Conservation (phyloP, 345 rosid species). For the Hibiscus trionum region DNA sequence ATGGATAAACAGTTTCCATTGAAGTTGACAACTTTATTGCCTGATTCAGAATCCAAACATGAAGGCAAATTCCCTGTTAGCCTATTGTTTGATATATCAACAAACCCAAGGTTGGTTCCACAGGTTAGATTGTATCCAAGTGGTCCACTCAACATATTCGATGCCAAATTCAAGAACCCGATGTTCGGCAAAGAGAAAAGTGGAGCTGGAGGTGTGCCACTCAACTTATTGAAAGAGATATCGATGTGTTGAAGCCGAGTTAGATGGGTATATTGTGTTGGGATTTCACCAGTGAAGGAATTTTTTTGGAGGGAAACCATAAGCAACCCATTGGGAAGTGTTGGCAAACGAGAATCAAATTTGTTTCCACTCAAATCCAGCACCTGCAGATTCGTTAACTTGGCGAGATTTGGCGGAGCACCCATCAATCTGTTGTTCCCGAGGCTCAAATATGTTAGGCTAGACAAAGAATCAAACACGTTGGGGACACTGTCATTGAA, state of each 20-base stretch:
- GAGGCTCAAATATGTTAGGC: slow-evolving; percentile 54
- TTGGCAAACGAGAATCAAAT: too few relatives aligned
- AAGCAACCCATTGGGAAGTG: too few relatives aligned
- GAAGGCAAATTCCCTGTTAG: slow-evolving; percentile 58
- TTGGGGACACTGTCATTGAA: slow-evolving; percentile 70
- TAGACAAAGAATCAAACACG: slow-evolving; percentile 49
- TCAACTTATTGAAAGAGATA: slow-evolving; percentile 64
- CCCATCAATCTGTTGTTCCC: slow-evolving; percentile 62
- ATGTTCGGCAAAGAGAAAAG: slow-evolving; percentile 75
- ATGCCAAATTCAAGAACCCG: slow-evolving; percentile 77
- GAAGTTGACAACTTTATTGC: slow-evolving; percentile 47
- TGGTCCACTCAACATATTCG: slow-evolving; percentile 62
- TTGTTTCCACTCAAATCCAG: too few relatives aligned
- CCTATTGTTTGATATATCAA: slow-evolving; percentile 75
- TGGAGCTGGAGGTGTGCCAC: slow-evolving; percentile 54
- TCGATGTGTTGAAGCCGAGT: slow-evolving; percentile 53
- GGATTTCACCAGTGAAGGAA: slow-evolving; percentile 17
- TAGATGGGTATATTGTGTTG: slow-evolving; percentile 69
- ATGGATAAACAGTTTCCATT: slow-evolving; percentile 70
- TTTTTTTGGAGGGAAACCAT: too few relatives aligned
- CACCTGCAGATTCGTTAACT: too few relatives aligned
- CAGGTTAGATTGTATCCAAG: slow-evolving; percentile 46
- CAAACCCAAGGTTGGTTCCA: slow-evolving; percentile 70
- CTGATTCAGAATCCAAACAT: slow-evolving; percentile 53
- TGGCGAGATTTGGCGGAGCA: not conserved